Percentiles rank a stretch among this genome's conserved stretches.
These are phyloP conservation scores for Lophium mytilinum DNA, from an alignment of 495 filamentous ascomycete genomes.

Conservation along the genomic window DNA sequence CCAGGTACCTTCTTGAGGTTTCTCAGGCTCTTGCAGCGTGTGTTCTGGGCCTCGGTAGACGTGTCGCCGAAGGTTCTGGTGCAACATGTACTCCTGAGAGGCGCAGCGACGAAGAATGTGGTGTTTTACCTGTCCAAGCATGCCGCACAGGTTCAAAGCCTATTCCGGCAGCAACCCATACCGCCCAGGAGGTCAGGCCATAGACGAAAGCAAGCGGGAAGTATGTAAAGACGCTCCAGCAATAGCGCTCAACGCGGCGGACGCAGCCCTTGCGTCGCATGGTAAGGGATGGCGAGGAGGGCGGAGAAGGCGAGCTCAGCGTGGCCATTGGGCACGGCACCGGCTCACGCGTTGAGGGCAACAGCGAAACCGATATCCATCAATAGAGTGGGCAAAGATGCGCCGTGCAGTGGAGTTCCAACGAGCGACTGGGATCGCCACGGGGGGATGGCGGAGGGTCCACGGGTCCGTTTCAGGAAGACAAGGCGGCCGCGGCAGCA, in stretches of 20 bases:
- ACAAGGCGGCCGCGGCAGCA: background rate
- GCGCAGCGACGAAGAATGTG: background rate
- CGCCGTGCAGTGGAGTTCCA: no score
- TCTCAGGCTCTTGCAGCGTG: no score
- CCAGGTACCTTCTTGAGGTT: no score
- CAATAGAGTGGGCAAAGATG: background rate
- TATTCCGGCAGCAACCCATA: constrained; percentile 75
- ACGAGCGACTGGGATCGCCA: constrained; percentile 4
- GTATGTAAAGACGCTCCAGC: constrained; percentile 70
- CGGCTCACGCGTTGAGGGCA: constrained; percentile 1
- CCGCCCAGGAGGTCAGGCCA: constrained; percentile 78
- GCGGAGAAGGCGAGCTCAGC: constrained; percentile 23
- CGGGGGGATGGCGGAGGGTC: background rate
- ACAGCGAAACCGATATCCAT: background rate
- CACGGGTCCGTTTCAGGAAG: background rate
- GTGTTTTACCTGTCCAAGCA: constrained; percentile 58
- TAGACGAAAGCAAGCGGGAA: constrained; percentile 89
- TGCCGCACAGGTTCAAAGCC: constrained; percentile 49
- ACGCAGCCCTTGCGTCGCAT: constrained; percentile 52
- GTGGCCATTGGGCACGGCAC: constrained; percentile 19
- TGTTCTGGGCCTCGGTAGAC: no score
- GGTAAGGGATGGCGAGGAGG: constrained; percentile 19
- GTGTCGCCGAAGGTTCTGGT: no score
- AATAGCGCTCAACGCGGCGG: constrained; percentile 71
- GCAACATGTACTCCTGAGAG: background rate